Evolutionary conservation across 495 filamentous ascomycete genomes (phyloP), one percentile per base, ranked within the genome.

Genomic region (Aspergillus sclerotiicarbonarius): DNA sequence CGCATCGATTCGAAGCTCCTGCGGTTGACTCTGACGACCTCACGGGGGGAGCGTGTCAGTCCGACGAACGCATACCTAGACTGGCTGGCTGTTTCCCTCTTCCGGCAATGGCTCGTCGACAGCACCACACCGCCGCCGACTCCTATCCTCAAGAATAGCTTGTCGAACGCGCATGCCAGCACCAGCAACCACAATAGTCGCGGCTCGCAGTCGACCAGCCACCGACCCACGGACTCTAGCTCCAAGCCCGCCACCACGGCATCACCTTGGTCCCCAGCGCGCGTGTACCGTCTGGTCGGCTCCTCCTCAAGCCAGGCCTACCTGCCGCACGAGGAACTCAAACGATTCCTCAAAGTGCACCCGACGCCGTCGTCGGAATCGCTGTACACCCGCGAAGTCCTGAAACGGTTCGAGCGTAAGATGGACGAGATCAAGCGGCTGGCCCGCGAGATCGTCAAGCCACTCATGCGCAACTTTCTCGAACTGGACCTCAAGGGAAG

Each of bases 91-190:
- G 84, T 95, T 49, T 87, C 82, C 15, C 78, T 96, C 13, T 97
- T 96, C 69, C 78, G 92, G 8, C 90, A 95, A 68, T 96, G 91
- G 92, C 76, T 97, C 0, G 89, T 90, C 0, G 92, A 96, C 55
- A 92, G 87, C 67, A 95, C 89, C 6, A 84, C 89, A 0, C 89
- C 89, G 4, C 82, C 87, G 2, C 83, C 82, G 8, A 65, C 79
- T 4, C 75, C 80, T 0, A 74, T 80, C 8, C 75, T 74, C 57
- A 78, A 76, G 60, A 78, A 74, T 50, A 54, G 73, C 30, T 49
- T 66, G 21, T 63, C 60, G 33, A 50, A 47, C 48, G 50, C 41
- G 45, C 62, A 46, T 4, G 61, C 56, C 54, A 65, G 41, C 69
- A 48, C 57, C 60, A 59, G 57, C 62, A 51, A 57, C 63, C 16